Evolutionary conservation across 148 eudicot species (phyloP).

Genomic region (Nyssa sinensis): DNA sequence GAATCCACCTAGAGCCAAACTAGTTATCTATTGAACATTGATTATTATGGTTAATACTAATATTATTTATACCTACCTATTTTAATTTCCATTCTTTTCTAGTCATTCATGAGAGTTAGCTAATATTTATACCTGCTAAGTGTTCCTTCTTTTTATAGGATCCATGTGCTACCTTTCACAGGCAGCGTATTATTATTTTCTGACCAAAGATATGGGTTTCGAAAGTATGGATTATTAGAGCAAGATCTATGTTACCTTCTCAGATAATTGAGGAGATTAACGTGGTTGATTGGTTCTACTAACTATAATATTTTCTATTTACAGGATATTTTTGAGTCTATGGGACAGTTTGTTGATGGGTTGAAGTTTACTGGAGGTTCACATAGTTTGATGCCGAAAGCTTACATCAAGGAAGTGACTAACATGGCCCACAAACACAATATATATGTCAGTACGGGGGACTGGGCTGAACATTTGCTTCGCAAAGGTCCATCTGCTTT

Average conservation of each 20-base stretch:
- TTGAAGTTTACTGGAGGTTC: slow-evolving; percentile 85
- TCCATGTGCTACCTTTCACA: neutral
- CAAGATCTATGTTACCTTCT: neutral
- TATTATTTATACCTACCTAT: neutral
- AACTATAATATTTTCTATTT: slow-evolving; percentile 8
- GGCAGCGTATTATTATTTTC: neutral
- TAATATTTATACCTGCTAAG: neutral
- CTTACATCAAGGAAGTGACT: slow-evolving; percentile 68
- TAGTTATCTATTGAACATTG: neutral
- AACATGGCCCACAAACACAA: slow-evolving; percentile 84
- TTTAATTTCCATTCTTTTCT: neutral
- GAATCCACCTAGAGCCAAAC: neutral
- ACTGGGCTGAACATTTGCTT: slow-evolving; percentile 86
- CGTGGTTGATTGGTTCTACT: slow-evolving; percentile 6
- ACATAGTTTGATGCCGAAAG: slow-evolving; percentile 60
- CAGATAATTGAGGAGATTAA: neutral
- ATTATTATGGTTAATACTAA: neutral
- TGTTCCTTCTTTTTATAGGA: neutral
- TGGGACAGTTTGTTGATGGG: slow-evolving; percentile 96
- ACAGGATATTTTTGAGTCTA: slow-evolving; percentile 85
- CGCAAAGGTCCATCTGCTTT: slow-evolving; percentile 77
- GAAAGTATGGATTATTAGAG: neutral
- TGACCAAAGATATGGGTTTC: neutral
- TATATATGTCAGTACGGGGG: slow-evolving; percentile 88
- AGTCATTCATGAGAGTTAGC: neutral